Evolutionary conservation across 352 stramenopile species (phyloP), one percentile per base, ranked within the genome.

Genomic region (Globisporangium rhizosaccharum): DNA sequence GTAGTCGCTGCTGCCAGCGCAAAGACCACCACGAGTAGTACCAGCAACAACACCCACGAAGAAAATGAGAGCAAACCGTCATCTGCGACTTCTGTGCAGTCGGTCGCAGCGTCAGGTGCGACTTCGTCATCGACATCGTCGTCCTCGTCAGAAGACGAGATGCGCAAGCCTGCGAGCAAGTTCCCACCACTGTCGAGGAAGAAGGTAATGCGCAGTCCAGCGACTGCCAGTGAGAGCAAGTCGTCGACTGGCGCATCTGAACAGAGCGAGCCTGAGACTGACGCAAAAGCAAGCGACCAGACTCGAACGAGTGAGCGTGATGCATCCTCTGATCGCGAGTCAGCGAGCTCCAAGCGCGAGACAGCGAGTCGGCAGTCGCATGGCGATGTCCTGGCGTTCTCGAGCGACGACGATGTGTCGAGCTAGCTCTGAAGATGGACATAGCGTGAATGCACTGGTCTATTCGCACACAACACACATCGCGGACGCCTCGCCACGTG

Each of bases 351-450:
- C 18, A 20, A 23, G 41, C 11, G 41, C 41, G 18, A 14, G 14
- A 18, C 41, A 23, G 41, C n/a, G 51, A 56, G 33, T 30, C 33
- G n/a, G 12, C 41, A 15, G 9, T 56, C 51, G 20, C 33, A 30
- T 2, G 51, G 4, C 18, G 51, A 57, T 14, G 56, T 55, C 14
- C 41, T 63, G 6, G 47, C 51, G 30, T 58, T 63, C 57, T 58
- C 42, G 6, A 49, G 14, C 17, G 52, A 56, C 18, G 59, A 65
- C 14, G 59, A 59, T 28, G 53, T 28, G 15, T 57, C 53, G 2
- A 52, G 41, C 18, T 52, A 49, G 44, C 44, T 8, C 7, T 10
- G 5, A 12, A 1, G n/a, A 48, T 1, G 14, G 20, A 28, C 3
- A 2, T 3, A 15, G 2, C 49, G 18, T 15, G n/a, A 55, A 17